Conservation (phyloP, 2,329 filamentous ascomycete species). For the Alternaria sp. region DNA sequence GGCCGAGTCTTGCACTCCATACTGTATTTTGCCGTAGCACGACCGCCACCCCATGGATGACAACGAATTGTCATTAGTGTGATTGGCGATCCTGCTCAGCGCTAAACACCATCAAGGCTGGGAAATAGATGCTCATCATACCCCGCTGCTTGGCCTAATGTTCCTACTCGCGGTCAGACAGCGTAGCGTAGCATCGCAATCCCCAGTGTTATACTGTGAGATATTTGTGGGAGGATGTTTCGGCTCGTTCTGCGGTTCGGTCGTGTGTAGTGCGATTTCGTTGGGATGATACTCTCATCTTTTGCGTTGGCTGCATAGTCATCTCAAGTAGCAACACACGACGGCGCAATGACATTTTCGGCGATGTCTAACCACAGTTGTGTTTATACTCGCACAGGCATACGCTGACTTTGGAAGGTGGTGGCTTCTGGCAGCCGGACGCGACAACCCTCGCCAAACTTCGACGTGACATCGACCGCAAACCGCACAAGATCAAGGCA, state of each 20-base stretch:
- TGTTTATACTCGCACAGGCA: neutral
- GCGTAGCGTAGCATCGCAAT: neutral
- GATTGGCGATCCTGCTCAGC: neutral
- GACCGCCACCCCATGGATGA: constrained; percentile 12
- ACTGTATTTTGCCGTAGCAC: constrained; percentile 12
- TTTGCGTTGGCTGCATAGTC: constrained; percentile 2
- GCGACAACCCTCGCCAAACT: constrained; percentile 70
- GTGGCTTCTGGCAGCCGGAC: constrained; percentile 83
- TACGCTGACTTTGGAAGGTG: constrained; percentile 61
- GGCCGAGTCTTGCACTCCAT: constrained; percentile 13
- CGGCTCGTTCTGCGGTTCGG: constrained; percentile 10
- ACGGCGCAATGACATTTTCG: neutral
- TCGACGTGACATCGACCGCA: constrained; percentile 77
- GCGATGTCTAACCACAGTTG: neutral
- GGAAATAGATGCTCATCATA: neutral
- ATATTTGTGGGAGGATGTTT: neutral
- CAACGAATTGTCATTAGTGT: constrained; percentile 6
- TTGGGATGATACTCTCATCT: neutral
- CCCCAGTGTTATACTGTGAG: neutral
- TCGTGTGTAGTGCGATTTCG: constrained; percentile 5
- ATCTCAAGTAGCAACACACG: neutral
- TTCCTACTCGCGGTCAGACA: constrained; percentile 6
- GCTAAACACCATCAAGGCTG: constrained; percentile 10
- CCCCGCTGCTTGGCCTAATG: neutral
- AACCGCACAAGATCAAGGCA: constrained; percentile 73